Conservation (phyloP, 2,329 filamentous ascomycete genomes). For the Alternaria ethzedia region DNA sequence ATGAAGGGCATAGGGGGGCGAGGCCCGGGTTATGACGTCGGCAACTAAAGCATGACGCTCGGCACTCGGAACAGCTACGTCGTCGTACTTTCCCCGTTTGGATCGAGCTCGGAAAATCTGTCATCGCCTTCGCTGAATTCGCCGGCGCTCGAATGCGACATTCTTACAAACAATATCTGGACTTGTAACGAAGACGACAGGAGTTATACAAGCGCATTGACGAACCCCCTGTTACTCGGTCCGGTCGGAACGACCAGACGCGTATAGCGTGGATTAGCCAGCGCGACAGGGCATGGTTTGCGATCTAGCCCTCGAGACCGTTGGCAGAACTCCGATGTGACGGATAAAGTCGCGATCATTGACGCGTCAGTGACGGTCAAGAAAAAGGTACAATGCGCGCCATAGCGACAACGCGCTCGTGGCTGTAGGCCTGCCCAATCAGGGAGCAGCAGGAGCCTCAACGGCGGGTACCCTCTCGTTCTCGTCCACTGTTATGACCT, state of each 20-base stretch:
- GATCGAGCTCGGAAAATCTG: slow-evolving; percentile 11
- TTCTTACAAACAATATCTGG: neutral
- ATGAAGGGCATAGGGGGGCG: neutral
- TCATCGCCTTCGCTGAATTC: neutral
- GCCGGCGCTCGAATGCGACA: neutral
- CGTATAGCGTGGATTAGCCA: neutral
- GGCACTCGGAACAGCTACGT: slow-evolving; percentile 6
- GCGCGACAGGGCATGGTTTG: neutral
- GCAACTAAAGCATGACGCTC: neutral
- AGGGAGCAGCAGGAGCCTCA: neutral
- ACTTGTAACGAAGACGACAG: neutral
- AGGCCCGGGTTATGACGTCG: neutral
- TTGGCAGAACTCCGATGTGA: slow-evolving; percentile 7
- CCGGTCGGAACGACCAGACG: slow-evolving; percentile 1
- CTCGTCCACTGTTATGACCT: slow-evolving; percentile 39
- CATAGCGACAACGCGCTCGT: slow-evolving; percentile 1
- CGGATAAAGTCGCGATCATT: slow-evolving; percentile 10
- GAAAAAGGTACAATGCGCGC: slow-evolving; percentile 10
- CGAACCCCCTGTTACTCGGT: neutral
- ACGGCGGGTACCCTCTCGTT: slow-evolving; percentile 13
- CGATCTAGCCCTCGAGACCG: neutral
- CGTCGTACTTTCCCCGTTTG: slow-evolving; percentile 5
- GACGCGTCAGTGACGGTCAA: slow-evolving; percentile 14
- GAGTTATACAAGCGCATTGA: neutral
- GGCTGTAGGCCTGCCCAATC: slow-evolving; percentile 5